A percentile compares a stretch with the other conserved stretches of the same genome.
Conservation (phyloP, 2,329 filamentous ascomycete species). For the Chaetomiaceae sp. region DNA sequence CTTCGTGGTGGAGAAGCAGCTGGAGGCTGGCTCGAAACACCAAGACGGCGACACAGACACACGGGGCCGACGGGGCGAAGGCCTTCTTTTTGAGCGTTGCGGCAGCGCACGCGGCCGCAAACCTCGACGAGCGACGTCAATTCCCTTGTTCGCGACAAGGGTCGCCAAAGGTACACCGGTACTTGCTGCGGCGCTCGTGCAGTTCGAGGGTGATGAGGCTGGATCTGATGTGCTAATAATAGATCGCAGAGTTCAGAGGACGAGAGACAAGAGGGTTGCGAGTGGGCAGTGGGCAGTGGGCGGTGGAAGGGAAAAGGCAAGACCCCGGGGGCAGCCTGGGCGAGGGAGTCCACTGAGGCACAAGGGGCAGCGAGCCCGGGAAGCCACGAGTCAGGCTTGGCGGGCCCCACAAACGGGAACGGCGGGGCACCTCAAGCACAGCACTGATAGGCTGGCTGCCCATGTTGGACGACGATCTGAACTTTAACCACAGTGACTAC, state of each 20-base stretch:
- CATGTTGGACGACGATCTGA: too few species aligned
- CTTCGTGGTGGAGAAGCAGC: background rate
- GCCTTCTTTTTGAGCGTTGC: conserved; percentile 23
- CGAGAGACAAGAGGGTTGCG: conserved; percentile 13
- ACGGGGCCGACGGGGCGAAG: conserved; percentile 20
- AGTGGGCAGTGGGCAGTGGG: conserved; percentile 17
- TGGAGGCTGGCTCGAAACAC: conserved; percentile 14
- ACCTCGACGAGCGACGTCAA: conserved; percentile 21
- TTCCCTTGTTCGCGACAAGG: conserved; percentile 19
- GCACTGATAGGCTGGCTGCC: conserved; percentile 12
- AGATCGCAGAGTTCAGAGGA: conserved; percentile 20
- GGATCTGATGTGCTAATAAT: conserved; percentile 26
- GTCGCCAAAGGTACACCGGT: conserved; percentile 18
- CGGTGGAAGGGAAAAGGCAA: conserved; percentile 17
- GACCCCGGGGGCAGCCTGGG: conserved; percentile 4
- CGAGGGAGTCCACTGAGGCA: conserved; percentile 11
- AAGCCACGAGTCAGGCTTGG: conserved; percentile 22
- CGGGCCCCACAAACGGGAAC: conserved; percentile 4
- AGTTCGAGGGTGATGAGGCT: conserved; percentile 20
- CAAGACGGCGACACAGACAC: conserved; percentile 15
- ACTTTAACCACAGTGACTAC: too few species aligned
- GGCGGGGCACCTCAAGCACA: too few species aligned
- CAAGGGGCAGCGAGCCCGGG: conserved; percentile 8
- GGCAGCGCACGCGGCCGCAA: conserved; percentile 16
- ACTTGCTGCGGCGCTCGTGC: conserved; percentile 12